Evolutionary conservation across 768 basidiomycete genomes (phyloP), one percentile per base, ranked within the genome.

Genomic region (Vishniacozyma victoriae): DNA sequence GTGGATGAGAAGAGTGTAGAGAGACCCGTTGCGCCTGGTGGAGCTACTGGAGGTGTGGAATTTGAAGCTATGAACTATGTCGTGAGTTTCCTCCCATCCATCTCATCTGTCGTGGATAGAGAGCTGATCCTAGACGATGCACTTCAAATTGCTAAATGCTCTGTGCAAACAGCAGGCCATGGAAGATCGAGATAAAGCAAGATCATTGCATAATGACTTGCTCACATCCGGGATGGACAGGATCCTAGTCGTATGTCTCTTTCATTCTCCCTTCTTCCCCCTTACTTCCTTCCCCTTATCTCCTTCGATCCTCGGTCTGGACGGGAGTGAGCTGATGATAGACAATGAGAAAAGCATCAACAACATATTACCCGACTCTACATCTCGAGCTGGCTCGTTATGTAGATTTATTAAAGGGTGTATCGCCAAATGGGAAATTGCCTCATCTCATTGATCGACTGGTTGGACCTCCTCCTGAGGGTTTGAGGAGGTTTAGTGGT

Each of bases 41-140:
- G 95, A 14, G 96, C 97, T 83, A 96, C 95, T 0, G 95, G 93
- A 5, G 95, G 95, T 4, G 95, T 99, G 12, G 95, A 99, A 66
- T 92, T 84, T 65, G 95, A 99, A 74, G 93, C 93, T 3, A 93
- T 96, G 83, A 79, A 80, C 14, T 97, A 96, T 72, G 82, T 92
- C 62, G 93, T 97, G 61, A 57, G 87, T 75, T 20, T 4, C 39
- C 4, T 16, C 5, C 13, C 7, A 4, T 3, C n/a, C 22, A 44
- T 41, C 24, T 33, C 23, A 13, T 25, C n/a, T 15, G 48, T 35
- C 37, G 14, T 14, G 19, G 25, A 22, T 22, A 15, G 9, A n/a
- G 16, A 3, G 39, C 29, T 52, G 38, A 22, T 35, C 18, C 14
- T 19, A 97, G 92, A 90, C 89, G 1, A 82, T 78, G 3, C 93